A percentile compares a stretch with the other conserved stretches of the same genome.
Evolutionary conservation across 2,329 filamentous ascomycete species (phyloP).

Genomic region (Pseudogymnoascus sp.): DNA sequence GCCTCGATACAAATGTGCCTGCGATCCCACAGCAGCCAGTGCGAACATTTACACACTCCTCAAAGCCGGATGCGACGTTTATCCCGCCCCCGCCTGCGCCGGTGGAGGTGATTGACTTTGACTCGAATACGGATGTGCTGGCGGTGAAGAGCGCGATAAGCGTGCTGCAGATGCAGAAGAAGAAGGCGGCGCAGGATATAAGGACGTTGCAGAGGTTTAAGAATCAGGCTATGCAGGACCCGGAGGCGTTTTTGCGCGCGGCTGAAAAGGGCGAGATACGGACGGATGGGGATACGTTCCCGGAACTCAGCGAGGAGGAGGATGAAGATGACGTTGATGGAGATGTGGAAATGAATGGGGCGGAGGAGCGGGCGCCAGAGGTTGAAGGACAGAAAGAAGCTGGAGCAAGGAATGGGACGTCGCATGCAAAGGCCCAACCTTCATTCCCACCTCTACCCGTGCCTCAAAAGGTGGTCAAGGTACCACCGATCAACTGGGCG

Average conservation of each 20-base stretch:
- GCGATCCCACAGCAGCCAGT: slow-evolving; percentile 6
- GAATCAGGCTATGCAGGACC: slow-evolving; percentile 59
- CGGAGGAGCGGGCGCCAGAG: background rate
- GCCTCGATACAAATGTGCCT: slow-evolving; percentile 12
- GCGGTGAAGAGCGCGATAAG: slow-evolving; percentile 79
- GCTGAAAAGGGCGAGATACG: slow-evolving; percentile 54
- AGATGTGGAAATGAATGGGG: slow-evolving; percentile 10
- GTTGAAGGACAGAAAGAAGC: background rate
- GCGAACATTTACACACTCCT: slow-evolving; percentile 38
- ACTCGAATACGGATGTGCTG: slow-evolving; percentile 73
- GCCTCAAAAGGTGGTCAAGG: slow-evolving; percentile 74
- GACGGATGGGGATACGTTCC: slow-evolving; percentile 18
- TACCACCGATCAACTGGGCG: slow-evolving; percentile 87
- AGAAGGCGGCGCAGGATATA: slow-evolving; percentile 69
- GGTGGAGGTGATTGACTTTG: slow-evolving; percentile 48
- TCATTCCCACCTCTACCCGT: slow-evolving; percentile 45
- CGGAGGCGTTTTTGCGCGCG: slow-evolving; percentile 62
- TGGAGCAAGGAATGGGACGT: background rate
- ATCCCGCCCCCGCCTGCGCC: slow-evolving; percentile 37
- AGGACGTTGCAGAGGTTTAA: slow-evolving; percentile 61
- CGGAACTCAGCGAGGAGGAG: slow-evolving; percentile 21
- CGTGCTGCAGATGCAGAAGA: slow-evolving; percentile 77
- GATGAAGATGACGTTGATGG: slow-evolving; percentile 28
- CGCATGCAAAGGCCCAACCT: background rate
- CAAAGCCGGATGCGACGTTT: slow-evolving; percentile 34